A percentile compares a stretch with the other conserved stretches of the same genome.
Conservation (phyloP, 192 early-diverging fungal species). For the Podila epicladia region DNA sequence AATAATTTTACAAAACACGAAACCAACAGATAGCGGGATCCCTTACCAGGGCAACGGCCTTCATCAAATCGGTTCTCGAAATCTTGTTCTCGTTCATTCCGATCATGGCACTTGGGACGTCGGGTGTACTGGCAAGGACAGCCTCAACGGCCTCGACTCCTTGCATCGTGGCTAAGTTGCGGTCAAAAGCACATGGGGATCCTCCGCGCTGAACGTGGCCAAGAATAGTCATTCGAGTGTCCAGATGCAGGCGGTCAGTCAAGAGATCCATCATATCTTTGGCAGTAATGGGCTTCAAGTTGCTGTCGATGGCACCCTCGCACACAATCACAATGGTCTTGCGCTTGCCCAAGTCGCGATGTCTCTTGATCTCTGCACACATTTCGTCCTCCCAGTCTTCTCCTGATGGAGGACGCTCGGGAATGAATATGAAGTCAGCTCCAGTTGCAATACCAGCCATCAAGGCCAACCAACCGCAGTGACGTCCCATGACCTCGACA, state of each 20-base stretch:
- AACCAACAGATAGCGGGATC: too few species aligned
- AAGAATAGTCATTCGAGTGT: slow-evolving; percentile 93
- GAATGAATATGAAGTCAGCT: slow-evolving; percentile 96
- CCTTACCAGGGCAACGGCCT: slow-evolving; percentile 85
- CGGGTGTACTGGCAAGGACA: slow-evolving; percentile 83
- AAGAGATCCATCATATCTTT: slow-evolving; percentile 88
- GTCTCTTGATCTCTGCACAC: slow-evolving; percentile 74
- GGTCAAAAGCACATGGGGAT: slow-evolving; percentile 88
- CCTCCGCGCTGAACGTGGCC: slow-evolving; percentile 98
- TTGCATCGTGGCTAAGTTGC: slow-evolving; percentile 93
- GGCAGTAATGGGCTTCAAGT: slow-evolving; percentile 87
- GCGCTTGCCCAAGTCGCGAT: slow-evolving; percentile 86
- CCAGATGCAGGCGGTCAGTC: slow-evolving; percentile 79
- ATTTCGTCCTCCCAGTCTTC: slow-evolving; percentile 91
- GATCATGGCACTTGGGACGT: slow-evolving; percentile 92
- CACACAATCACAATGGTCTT: slow-evolving; percentile 96
- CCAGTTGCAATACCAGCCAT: slow-evolving; percentile 89
- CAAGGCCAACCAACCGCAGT: slow-evolving; percentile 95
- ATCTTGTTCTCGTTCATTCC: slow-evolving; percentile 93
- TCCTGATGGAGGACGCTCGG: slow-evolving; percentile 88
- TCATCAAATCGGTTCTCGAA: slow-evolving; percentile 86
- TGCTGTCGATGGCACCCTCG: slow-evolving; percentile 94
- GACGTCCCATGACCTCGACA: slow-evolving; percentile 98
- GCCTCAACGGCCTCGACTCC: slow-evolving; percentile 95
- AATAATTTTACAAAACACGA: not conserved